Evolutionary conservation across 129 eudicot species (phyloP).

Genomic region (Deinandra increscens): DNA sequence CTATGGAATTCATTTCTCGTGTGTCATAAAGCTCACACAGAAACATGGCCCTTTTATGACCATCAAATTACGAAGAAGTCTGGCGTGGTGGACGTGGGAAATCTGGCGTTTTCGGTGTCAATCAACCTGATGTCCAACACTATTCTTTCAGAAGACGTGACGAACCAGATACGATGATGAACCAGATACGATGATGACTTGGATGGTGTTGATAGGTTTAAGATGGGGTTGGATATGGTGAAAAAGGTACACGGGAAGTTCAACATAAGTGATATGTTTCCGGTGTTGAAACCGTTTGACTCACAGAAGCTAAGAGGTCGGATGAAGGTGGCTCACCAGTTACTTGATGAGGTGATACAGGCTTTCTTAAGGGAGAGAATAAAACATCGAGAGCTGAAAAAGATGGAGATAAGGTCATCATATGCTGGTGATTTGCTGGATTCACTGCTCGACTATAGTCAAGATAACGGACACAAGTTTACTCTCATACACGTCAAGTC

Average conservation of each 20-base stretch:
- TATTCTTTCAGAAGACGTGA: slow-evolving; percentile 39
- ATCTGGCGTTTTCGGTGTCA: slow-evolving; percentile 41
- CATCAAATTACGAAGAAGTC: slow-evolving; percentile 43
- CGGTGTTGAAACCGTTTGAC: slow-evolving; percentile 45
- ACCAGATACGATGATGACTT: too few relatives aligned
- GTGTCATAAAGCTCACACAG: slow-evolving; percentile 39
- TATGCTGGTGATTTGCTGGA: slow-evolving; percentile 52
- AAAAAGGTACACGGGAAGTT: slow-evolving; percentile 52
- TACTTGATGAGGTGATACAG: slow-evolving; percentile 29
- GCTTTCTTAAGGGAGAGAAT: slow-evolving; percentile 30
- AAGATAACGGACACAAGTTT: slow-evolving; percentile 32
- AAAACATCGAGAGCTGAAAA: slow-evolving; percentile 20
- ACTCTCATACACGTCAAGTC: slow-evolving; percentile 32
- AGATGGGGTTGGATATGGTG: slow-evolving; percentile 30
- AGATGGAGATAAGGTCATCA: slow-evolving; percentile 4
- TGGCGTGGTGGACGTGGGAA: slow-evolving; percentile 35
- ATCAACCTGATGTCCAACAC: slow-evolving; percentile 56
- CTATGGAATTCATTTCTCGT: too few relatives aligned
- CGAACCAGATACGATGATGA: too few relatives aligned
- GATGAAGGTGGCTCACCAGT: slow-evolving; percentile 37
- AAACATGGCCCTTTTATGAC: slow-evolving; percentile 60
- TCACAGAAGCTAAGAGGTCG: slow-evolving; percentile 48
- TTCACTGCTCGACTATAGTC: slow-evolving; percentile 39
- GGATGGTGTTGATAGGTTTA: slow-evolving; percentile 21
- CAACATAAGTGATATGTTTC: slow-evolving; percentile 50